phyloP scores from a whole-genome alignment of 306 rosid species.

The Nissolia schottii region DNA sequence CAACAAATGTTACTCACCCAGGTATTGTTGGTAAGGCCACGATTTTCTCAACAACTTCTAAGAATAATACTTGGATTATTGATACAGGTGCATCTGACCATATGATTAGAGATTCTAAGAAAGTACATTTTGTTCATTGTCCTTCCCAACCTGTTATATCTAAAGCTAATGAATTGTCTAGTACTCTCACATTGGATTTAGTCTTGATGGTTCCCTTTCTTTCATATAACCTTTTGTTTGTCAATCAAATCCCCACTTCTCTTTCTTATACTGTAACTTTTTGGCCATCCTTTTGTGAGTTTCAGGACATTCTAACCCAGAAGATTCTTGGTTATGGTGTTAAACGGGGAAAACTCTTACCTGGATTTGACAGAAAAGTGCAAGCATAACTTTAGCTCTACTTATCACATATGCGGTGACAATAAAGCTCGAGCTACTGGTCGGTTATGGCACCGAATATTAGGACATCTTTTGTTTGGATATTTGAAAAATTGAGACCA shows the following conservation, averaged over 20 bases:
- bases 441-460: neutral
- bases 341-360: neutral
- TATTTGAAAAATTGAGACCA: neutral
- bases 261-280: neutral
- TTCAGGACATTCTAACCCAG: too few species aligned
- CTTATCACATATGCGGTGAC: too few species aligned
- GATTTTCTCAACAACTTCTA: neutral
- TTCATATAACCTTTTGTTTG: too few species aligned
- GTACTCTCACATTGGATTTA: neutral
- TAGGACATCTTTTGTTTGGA: neutral
- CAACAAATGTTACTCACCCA: neutral
- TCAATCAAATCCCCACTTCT: too few species aligned
- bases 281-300: neutral
- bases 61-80: conserved; percentile 6
- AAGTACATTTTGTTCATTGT: neutral
- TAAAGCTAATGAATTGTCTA: neutral
- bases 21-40: neutral
- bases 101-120: neutral
- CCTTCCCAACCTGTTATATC: neutral
- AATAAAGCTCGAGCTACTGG: too few species aligned
- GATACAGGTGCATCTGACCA: conserved; percentile 3
- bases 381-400: too few species aligned
- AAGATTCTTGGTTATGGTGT: neutral
- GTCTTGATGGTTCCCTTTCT: too few species aligned
- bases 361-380: neutral